A percentile compares a stretch with the other conserved stretches of the same genome.
Evolutionary conservation across 495 filamentous ascomycete genomes (phyloP).

Genomic region (Penicillium psychrofluorescens): DNA sequence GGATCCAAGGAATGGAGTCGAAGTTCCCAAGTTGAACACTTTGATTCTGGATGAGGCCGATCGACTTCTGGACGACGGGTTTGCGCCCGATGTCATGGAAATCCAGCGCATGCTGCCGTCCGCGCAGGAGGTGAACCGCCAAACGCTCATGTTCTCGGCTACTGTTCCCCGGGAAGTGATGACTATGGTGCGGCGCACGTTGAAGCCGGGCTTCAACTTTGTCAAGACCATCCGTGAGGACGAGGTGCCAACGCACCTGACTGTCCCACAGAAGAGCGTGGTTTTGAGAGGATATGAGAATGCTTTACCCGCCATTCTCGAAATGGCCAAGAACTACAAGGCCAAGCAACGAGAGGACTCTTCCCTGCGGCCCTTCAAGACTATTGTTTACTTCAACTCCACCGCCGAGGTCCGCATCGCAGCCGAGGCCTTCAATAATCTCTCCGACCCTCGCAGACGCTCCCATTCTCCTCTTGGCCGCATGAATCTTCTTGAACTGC

Average conservation of each 20-base stretch:
- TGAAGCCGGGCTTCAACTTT: constrained; percentile 72
- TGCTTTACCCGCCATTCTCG: constrained; percentile 63
- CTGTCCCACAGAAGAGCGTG: constrained; percentile 71
- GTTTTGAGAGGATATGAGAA: constrained; percentile 64
- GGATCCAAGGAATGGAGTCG: constrained; percentile 57
- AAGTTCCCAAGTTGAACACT: constrained; percentile 64
- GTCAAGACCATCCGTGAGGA: constrained; percentile 74
- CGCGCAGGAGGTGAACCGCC: constrained; percentile 54
- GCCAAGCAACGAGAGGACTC: constrained; percentile 20
- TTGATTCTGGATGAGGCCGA: constrained; percentile 94
- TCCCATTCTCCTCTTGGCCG: constrained; percentile 37
- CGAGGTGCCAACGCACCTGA: constrained; percentile 76
- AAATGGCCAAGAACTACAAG: constrained; percentile 58
- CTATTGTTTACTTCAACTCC: constrained; percentile 81
- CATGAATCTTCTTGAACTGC: constrained; percentile 58
- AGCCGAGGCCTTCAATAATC: constrained; percentile 48
- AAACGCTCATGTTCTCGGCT: constrained; percentile 91
- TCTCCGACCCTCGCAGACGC: constrained; percentile 26
- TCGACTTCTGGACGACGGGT: constrained; percentile 83
- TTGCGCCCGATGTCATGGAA: constrained; percentile 64
- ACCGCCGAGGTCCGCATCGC: constrained; percentile 66
- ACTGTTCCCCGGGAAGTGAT: constrained; percentile 84
- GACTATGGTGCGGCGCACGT: constrained; percentile 58
- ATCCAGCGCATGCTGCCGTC: constrained; percentile 64
- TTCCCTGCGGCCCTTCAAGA: constrained; percentile 69